Base-by-base conservation (phyloP, 768 basidiomycete species). In the Lactifluus pinguis region DNA sequence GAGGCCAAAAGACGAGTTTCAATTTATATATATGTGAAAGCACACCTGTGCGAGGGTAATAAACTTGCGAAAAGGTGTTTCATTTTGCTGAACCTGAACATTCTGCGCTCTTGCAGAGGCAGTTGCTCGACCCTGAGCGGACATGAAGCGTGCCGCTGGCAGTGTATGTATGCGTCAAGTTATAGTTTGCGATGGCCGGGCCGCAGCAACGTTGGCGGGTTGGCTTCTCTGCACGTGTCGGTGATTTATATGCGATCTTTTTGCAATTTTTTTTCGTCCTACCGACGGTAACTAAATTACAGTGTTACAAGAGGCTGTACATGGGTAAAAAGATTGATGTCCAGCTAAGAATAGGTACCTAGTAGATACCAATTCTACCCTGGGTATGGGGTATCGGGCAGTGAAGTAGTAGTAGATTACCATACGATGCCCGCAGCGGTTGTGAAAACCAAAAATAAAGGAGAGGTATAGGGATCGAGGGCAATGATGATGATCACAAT, bases 21-120 rank as follows among this genome's bases (percentile, higher is more conserved):
- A n/a, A 14, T 30, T 14, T 11, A 19, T 6, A 47, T 11, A 19
- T 6, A 47, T 39, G n/a, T 25, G 21, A 10, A 11, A 32, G 17
- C 75, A 53, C 61, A 80, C 80, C 75, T 82, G 80, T 30, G 70
- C 72, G n/a, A 75, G 66, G 0, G 67, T 61, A n/a, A 78, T 64
- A 34, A 77, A 61, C 49, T 72, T 76, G 57, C 74, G 69, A 53
- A 73, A 67, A 2, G 73, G 52, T 5, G 77, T 73, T 51, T 74
- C 72, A 52, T 76, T 73, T 44, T 73, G 68, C 39, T 66, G 72
- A 6, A 11, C 38, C 39, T 66, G 72, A 6, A 11, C 38, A 25
- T 58, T 58, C 53, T 62, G 65, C 29, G 29, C 38, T 32, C 32
- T 17, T 11, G 64, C 65, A 38, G 60, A 57, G n/a, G 65, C 68